phyloP scores from a whole-genome alignment of 441 rosid genomes.

The Gossypium davidsonii region DNA sequence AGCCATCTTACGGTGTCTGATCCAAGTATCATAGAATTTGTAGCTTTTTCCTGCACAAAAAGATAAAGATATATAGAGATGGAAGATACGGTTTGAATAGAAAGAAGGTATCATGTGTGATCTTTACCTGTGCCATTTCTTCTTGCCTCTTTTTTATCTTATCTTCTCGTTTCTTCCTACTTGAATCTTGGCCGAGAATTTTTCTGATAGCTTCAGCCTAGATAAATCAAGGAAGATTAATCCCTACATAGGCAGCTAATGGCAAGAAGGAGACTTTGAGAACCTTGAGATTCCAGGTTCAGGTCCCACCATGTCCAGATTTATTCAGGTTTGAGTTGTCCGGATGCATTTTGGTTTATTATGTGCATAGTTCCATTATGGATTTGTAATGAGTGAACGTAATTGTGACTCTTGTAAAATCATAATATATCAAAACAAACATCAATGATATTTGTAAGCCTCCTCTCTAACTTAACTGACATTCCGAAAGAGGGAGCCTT shows the following conservation, averaged over 20 bases:
- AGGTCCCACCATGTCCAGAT: too few relatives aligned
- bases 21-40: constrained; percentile 32
- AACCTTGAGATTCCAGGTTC: too few relatives aligned
- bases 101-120: background rate
- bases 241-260: background rate
- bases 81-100: background rate
- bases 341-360: too few relatives aligned
- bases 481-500: background rate
- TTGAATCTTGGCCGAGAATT: constrained; percentile 50
- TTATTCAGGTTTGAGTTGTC: too few relatives aligned
- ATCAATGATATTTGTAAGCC: background rate
- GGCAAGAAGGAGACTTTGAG: too few relatives aligned
- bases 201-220: constrained; percentile 52
- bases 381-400: too few relatives aligned
- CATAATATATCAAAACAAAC: background rate
- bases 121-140: constrained; percentile 37
- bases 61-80: background rate
- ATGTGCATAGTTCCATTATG: too few relatives aligned
- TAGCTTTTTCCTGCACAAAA: constrained; percentile 35
- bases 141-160: constrained; percentile 43
- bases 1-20: constrained; percentile 35
- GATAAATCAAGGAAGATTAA: constrained; percentile 11
- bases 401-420: too few relatives aligned
- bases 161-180: constrained; percentile 46
- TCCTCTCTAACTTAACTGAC: background rate